Evolutionary conservation across 495 filamentous ascomycete genomes (phyloP).

Genomic region (Astrothelium macrocarpum): DNA sequence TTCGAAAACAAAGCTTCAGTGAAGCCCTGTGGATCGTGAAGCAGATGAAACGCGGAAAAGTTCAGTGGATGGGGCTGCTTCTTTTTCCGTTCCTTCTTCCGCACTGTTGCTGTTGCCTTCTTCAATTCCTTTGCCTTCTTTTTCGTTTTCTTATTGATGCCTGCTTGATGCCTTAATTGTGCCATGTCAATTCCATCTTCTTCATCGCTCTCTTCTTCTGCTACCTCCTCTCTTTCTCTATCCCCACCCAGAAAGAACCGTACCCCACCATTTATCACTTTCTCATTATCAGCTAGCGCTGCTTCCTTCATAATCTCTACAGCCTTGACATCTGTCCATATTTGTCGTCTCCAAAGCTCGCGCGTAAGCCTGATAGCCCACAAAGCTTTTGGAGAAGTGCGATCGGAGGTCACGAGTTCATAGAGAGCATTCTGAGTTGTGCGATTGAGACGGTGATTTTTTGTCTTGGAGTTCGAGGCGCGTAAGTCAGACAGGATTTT

Average conservation of each 20-base stretch:
- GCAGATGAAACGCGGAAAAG: constrained; percentile 93
- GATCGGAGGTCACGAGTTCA: constrained; percentile 79
- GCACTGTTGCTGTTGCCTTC: constrained; percentile 66
- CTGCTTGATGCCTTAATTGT: constrained; percentile 69
- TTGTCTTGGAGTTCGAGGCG: constrained; percentile 70
- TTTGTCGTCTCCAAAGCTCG: constrained; percentile 78
- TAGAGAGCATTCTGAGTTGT: constrained; percentile 87
- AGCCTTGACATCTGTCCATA: constrained; percentile 80
- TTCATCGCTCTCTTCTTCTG: constrained; percentile 80
- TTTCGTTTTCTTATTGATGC: constrained; percentile 91
- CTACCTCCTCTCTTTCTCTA: constrained; percentile 82
- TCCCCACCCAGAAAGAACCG: constrained; percentile 94
- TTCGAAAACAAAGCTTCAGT: constrained; percentile 84
- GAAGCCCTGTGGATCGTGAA: constrained; percentile 93
- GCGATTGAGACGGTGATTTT: constrained; percentile 84
- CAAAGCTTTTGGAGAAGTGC: constrained; percentile 70
- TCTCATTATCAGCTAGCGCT: constrained; percentile 70
- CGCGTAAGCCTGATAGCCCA: constrained; percentile 90
- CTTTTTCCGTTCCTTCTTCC: constrained; percentile 79
- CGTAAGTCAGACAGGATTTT: constrained; percentile 89
- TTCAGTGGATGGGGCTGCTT: constrained; percentile 76
- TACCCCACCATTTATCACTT: constrained; percentile 77
- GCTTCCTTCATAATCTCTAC: constrained; percentile 95
- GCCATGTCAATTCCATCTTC: constrained; percentile 67
- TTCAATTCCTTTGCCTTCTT: constrained; percentile 73